These are phyloP conservation scores for Lipomyces japonicus DNA, from an alignment of 805 yeast genomes.

Conservation along the genomic window DNA sequence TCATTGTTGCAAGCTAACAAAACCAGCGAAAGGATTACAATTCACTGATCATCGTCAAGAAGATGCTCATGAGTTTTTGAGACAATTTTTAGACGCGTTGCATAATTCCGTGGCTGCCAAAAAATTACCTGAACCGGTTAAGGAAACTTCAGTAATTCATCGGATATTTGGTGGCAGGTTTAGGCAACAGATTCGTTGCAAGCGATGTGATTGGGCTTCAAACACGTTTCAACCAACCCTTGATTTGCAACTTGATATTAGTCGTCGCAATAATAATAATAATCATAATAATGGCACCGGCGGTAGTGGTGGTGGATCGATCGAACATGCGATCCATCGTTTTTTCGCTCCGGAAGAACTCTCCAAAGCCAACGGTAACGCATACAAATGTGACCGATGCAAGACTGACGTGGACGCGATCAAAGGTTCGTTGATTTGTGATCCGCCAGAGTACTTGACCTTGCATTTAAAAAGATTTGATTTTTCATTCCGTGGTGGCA, in stretches of 20 bases:
- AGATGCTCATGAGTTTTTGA: slow-evolving; percentile 91
- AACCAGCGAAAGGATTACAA: slow-evolving; percentile 14
- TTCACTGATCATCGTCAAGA: slow-evolving; percentile 53
- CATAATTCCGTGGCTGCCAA: slow-evolving; percentile 28
- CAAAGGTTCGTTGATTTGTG: slow-evolving; percentile 67
- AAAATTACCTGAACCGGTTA: slow-evolving; percentile 22
- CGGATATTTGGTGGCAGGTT: slow-evolving; percentile 92
- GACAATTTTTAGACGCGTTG: slow-evolving; percentile 29
- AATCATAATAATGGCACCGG: slow-evolving; percentile 10
- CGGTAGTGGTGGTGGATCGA: slow-evolving; percentile 38
- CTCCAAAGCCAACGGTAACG: slow-evolving; percentile 56
- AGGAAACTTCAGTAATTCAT: slow-evolving; percentile 65
- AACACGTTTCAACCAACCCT: slow-evolving; percentile 90
- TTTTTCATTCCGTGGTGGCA: slow-evolving; percentile 63
- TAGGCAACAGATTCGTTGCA: slow-evolving; percentile 80
- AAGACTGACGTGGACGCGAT: slow-evolving; percentile 69
- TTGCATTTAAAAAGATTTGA: slow-evolving; percentile 89
- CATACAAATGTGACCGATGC: slow-evolving; percentile 87
- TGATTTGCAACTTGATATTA: slow-evolving; percentile 80
- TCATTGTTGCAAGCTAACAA: slow-evolving; percentile 42
- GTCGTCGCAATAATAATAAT: too few species aligned
- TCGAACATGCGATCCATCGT: slow-evolving; percentile 71
- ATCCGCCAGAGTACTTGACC: slow-evolving; percentile 83
- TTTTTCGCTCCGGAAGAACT: slow-evolving; percentile 81
- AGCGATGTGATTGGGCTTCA: slow-evolving; percentile 74